phyloP scores from a whole-genome alignment of 73 alveolate species.

The Stentor roeselii region DNA sequence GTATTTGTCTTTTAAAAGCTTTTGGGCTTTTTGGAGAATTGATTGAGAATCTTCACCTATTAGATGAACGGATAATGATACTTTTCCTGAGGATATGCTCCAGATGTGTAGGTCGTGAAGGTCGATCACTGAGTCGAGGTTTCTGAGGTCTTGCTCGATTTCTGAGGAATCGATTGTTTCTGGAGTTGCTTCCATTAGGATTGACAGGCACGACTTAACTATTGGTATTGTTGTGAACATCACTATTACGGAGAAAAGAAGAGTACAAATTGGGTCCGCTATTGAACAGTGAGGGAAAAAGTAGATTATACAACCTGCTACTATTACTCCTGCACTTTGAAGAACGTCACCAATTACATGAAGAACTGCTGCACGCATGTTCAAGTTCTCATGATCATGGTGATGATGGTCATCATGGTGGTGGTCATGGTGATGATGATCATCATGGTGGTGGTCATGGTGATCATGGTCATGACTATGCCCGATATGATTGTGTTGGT shows the following conservation, averaged over 20 bases:
- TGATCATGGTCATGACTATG: conserved; percentile 32
- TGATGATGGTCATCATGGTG: neutral
- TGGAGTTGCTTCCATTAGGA: conserved; percentile 89
- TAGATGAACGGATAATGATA: neutral
- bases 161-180: neutral
- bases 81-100: neutral
- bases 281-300: conserved; percentile 38
- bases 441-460: neutral
- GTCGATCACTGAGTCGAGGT: conserved; percentile 26
- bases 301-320: conserved; percentile 81
- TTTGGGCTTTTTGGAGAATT: neutral
- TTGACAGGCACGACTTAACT: conserved; percentile 79
- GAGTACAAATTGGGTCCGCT: conserved; percentile 94
- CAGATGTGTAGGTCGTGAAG: neutral
- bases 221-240: conserved; percentile 83
- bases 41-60: neutral
- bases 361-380: conserved; percentile 84
- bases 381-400: conserved; percentile 59
- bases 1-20: neutral
- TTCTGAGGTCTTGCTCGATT: neutral
- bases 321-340: conserved; percentile 84
- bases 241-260: conserved; percentile 78
- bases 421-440: neutral
- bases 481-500: neutral
- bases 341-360: conserved; percentile 91